These are phyloP conservation scores for Verticillium longisporum DNA, from an alignment of 2,329 filamentous ascomycete species.

Conservation along the genomic window DNA sequence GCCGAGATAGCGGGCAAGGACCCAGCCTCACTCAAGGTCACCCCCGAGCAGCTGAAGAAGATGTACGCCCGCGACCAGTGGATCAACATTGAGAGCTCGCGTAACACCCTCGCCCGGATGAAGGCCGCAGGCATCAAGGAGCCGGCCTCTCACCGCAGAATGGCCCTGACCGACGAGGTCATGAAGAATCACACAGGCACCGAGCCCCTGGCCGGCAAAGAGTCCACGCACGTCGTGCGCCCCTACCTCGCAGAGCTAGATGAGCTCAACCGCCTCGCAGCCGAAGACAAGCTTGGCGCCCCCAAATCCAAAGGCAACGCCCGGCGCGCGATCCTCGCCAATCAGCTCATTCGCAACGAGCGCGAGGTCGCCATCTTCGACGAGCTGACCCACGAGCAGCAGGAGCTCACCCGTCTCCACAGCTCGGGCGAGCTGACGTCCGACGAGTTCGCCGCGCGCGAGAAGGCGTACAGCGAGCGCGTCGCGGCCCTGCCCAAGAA, in stretches of 20 bases:
- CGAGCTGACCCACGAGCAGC: constrained; percentile 25
- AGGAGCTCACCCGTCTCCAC: constrained; percentile 17
- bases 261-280: constrained; percentile 24
- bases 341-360: constrained; percentile 17
- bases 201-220: constrained; percentile 17
- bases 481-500: constrained; percentile 25
- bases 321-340: constrained; percentile 20
- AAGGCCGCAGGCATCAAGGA: constrained; percentile 28
- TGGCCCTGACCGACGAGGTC: constrained; percentile 18
- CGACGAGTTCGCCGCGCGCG: constrained; percentile 18
- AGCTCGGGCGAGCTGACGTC: constrained; percentile 9
- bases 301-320: constrained; percentile 2
- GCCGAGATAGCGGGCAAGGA: constrained; percentile 48
- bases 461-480: constrained; percentile 25
- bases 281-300: constrained; percentile 6
- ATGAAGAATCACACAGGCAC: constrained; percentile 7
- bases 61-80: constrained; percentile 34
- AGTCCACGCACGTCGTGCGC: constrained; percentile 25
- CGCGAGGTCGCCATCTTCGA: constrained; percentile 17
- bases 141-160: constrained; percentile 41
- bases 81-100: constrained; percentile 40
- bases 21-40: constrained; percentile 3
- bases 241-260: constrained; percentile 34
- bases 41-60: constrained; percentile 7
- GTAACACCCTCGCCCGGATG: constrained; percentile 39